phyloP scores from a whole-genome alignment of 495 filamentous ascomycete species.

The Halenospora varia region DNA sequence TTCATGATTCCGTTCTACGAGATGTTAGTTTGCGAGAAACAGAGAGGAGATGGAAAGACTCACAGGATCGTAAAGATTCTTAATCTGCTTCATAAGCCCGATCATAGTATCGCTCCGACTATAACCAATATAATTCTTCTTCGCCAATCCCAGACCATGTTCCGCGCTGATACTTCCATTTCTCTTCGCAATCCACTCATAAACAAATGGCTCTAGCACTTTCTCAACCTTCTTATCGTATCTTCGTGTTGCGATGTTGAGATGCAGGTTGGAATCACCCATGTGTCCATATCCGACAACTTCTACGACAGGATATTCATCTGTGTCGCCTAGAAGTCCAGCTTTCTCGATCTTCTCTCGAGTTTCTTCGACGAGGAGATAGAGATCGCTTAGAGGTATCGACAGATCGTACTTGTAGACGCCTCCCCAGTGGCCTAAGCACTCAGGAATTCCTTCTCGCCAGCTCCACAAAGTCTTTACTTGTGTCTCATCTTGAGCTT shows the following conservation, averaged over 20 bases:
- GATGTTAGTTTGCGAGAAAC: conserved; percentile 8
- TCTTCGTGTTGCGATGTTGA: conserved; percentile 77
- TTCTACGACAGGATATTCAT: conserved; percentile 74
- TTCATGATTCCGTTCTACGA: conserved; percentile 85
- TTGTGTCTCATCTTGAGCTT: conserved; percentile 92
- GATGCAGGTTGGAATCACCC: conserved; percentile 91
- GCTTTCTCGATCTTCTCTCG: conserved; percentile 62
- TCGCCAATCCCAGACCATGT: conserved; percentile 89
- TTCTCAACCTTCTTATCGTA: conserved; percentile 90
- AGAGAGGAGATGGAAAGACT: conserved; percentile 32
- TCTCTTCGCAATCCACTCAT: conserved; percentile 87
- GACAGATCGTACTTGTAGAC: conserved; percentile 99
- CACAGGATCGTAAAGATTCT: conserved; percentile 87
- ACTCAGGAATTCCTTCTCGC: conserved; percentile 90
- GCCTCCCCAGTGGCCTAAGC: conserved; percentile 83
- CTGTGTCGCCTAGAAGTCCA: conserved; percentile 74
- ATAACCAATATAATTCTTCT: conserved; percentile 92
- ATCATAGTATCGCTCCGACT: conserved; percentile 84
- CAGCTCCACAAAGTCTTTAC: conserved; percentile 81
- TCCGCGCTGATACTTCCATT: conserved; percentile 94
- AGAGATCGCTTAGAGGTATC: conserved; percentile 84
- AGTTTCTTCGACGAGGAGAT: conserved; percentile 81
- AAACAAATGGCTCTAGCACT: conserved; percentile 88
- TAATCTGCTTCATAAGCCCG: conserved; percentile 88
- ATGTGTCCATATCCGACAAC: conserved; percentile 98